Base-by-base conservation (phyloP, 257 asterid genomes). In the Echium plantagineum region DNA sequence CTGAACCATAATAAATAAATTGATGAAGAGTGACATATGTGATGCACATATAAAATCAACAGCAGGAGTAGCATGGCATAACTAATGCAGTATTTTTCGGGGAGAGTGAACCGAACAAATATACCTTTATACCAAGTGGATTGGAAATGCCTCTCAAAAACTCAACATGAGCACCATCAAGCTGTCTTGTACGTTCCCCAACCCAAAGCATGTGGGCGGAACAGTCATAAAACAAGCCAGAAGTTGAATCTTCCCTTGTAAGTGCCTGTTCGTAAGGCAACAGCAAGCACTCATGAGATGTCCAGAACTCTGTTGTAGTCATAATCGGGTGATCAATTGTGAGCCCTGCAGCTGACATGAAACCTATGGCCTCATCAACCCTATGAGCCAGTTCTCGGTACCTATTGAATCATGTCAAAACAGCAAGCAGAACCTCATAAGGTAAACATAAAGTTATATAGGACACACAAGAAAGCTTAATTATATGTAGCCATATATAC, bases 191-290 rank as follows among this genome's bases (percentile, higher is more conserved):
- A 22, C 94, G 83, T 35, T 85, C 94, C 59, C 91, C 94, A 46
- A 85, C 91, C 94, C 94, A 85, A 63, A 85, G 57, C 94, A 85
- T 81, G 77, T 85, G 94, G 20, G 91, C 86, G 4, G 94, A 85
- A 71, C 90, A 83, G 75, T 83, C 94, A 31, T 85, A 85, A 61
- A 61, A 85, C 47, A 83, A 76, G 60, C 91, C 94, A 49, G 94
- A 77, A 22, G 91, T 85, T 9, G 94, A 85, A 69, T 85, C 94
- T 77, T 78, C 81, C 71, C 91, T 71, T 0, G 94, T 85, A 17
- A 85, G 86, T 38, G 94, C 86, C 69, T 83, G 94, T 58, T 83
- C 91, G 21, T 83, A 85, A 66, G 86, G 83, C 73, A 85, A 74
- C 64, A 80, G 86, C 47, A 83, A 71, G 72, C 88, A 83, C 68